A percentile compares a stretch with the other conserved stretches of the same genome.
phyloP scores from a whole-genome alignment of 768 basidiomycete species.

The Hydnomerulius pinastri region DNA sequence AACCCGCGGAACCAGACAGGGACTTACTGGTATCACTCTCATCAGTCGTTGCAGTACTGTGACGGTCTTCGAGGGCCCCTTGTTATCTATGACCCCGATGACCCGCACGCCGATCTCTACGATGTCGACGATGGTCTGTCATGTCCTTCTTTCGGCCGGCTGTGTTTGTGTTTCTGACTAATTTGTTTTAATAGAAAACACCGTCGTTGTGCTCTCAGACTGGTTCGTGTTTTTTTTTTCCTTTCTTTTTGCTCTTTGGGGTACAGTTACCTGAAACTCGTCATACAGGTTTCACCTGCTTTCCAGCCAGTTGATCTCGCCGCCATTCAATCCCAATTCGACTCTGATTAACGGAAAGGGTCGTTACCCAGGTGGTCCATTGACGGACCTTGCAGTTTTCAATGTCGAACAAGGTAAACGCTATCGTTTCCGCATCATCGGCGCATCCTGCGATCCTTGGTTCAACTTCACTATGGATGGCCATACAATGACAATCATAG shows the following conservation, averaged over 20 bases:
- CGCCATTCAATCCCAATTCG: slow-evolving; percentile 34
- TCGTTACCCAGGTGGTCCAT: slow-evolving; percentile 36
- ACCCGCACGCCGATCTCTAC: slow-evolving; percentile 43
- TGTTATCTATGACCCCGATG: slow-evolving; percentile 47
- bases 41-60: slow-evolving; percentile 40
- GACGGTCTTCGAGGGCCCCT: slow-evolving; percentile 45
- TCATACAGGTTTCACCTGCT: slow-evolving; percentile 29
- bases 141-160: neutral
- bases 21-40: slow-evolving; percentile 53
- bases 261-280: neutral
- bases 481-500: slow-evolving; percentile 44
- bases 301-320: slow-evolving; percentile 10
- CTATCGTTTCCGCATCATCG: slow-evolving; percentile 43
- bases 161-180: neutral
- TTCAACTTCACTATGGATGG: slow-evolving; percentile 37
- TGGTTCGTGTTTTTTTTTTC: slow-evolving; percentile 42
- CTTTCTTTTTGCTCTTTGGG: too few relatives aligned
- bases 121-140: slow-evolving; percentile 48
- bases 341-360: slow-evolving; percentile 51
- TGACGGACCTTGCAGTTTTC: slow-evolving; percentile 38
- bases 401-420: slow-evolving; percentile 40
- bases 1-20: slow-evolving; percentile 40
- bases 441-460: slow-evolving; percentile 33
- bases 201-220: slow-evolving; percentile 45
- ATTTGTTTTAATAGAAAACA: slow-evolving; percentile 32